A percentile compares a stretch with the other conserved stretches of the same genome.
Conservation (phyloP, 208 protist genomes). For the Crithidia expoeki region DNA sequence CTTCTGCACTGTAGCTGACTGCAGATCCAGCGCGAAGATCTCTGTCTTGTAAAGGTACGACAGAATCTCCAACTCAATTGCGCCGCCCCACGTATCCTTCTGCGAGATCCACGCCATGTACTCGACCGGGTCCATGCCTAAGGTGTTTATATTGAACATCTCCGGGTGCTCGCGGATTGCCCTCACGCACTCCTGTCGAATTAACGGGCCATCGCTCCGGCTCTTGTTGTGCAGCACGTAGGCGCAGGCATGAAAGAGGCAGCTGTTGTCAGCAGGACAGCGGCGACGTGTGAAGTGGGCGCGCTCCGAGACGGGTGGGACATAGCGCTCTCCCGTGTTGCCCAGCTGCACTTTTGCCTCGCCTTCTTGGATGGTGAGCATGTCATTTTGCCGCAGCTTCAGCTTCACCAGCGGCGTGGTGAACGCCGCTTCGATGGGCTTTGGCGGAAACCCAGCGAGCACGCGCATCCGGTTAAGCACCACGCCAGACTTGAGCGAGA, state of each 20-base stretch:
- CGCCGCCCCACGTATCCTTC: constrained; percentile 91
- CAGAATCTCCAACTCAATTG: constrained; percentile 92
- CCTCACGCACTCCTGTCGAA: constrained; percentile 84
- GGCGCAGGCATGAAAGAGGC: constrained; percentile 93
- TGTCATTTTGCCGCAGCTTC: constrained; percentile 58
- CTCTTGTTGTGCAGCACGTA: constrained; percentile 92
- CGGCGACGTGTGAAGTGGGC: constrained; percentile 87
- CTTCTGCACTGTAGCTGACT: constrained; percentile 73
- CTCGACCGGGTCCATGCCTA: constrained; percentile 63
- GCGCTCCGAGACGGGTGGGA: constrained; percentile 71
- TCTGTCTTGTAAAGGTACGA: constrained; percentile 86
- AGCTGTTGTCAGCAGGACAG: constrained; percentile 94
- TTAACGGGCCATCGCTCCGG: constrained; percentile 58
- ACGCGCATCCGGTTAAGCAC: constrained; percentile 47
- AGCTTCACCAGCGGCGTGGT: constrained; percentile 38
- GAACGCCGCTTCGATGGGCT: constrained; percentile 48
- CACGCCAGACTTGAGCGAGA: constrained; percentile 40
- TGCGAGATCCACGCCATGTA: constrained; percentile 82
- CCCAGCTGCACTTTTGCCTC: constrained; percentile 63
- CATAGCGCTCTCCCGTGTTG: constrained; percentile 68
- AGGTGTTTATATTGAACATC: constrained; percentile 69
- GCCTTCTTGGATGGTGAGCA: constrained; percentile 84
- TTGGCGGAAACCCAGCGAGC: constrained; percentile 81
- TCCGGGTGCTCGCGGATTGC: constrained; percentile 74
- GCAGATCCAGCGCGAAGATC: constrained; percentile 88